A percentile compares a stretch with the other conserved stretches of the same genome.
phyloP scores from a whole-genome alignment of 2,329 filamentous ascomycete genomes.

The Metarhizium robertsii region DNA sequence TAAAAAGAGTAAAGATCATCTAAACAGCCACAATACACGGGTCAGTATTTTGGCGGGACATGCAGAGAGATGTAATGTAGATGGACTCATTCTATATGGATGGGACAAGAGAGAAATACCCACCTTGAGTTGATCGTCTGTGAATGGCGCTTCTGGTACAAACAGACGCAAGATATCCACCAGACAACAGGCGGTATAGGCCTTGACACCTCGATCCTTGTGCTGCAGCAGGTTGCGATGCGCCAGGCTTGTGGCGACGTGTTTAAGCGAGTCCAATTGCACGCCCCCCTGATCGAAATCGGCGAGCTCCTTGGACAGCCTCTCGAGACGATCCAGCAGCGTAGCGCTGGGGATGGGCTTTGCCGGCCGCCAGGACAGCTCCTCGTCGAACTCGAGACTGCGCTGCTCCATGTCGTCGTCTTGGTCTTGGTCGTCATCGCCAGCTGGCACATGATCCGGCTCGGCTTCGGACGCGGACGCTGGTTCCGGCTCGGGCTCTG shows the following conservation, averaged over 20 bases:
- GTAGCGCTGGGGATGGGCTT: slow-evolving; percentile 79
- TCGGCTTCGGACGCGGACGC: slow-evolving; percentile 3
- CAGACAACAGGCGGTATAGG: slow-evolving; percentile 79
- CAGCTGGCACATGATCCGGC: background rate
- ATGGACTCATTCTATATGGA: no score
- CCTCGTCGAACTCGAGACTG: slow-evolving; percentile 69
- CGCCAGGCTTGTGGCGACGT: slow-evolving; percentile 77
- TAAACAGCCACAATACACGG: slow-evolving; percentile 22
- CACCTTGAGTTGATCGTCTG: slow-evolving; percentile 82
- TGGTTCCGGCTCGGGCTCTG: slow-evolving; percentile 10
- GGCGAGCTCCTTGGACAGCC: slow-evolving; percentile 71
- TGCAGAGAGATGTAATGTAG: background rate
- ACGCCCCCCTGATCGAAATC: slow-evolving; percentile 81
- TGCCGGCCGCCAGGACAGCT: slow-evolving; percentile 84
- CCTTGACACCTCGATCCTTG: slow-evolving; percentile 88
- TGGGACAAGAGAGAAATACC: slow-evolving; percentile 12
- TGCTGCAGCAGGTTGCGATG: slow-evolving; percentile 75
- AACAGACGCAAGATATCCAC: slow-evolving; percentile 90
- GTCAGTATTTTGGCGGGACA: slow-evolving; percentile 5
- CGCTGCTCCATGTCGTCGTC: slow-evolving; percentile 10
- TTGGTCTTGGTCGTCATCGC: slow-evolving; percentile 4
- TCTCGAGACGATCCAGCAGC: slow-evolving; percentile 71
- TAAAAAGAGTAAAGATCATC: slow-evolving; percentile 90
- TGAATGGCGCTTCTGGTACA: slow-evolving; percentile 92
- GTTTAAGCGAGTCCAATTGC: slow-evolving; percentile 71